Percentiles rank a stretch among this genome's conserved stretches.
These are phyloP conservation scores for Syzygium oleosum DNA, from an alignment of 345 rosid species.

Conservation along the genomic window DNA sequence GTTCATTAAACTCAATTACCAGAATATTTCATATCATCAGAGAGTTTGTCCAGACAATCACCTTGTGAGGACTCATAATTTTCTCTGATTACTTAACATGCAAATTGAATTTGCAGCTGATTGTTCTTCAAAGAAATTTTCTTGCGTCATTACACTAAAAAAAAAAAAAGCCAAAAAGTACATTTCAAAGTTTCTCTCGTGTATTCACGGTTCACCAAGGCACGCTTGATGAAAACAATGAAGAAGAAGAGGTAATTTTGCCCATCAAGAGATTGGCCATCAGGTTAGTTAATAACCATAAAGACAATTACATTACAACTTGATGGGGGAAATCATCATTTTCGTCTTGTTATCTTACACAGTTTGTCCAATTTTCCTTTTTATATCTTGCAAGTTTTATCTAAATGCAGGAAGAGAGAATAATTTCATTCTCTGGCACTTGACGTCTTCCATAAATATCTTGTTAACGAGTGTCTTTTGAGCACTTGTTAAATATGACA, in stretches of 20 bases:
- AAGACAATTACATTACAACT: too few species aligned
- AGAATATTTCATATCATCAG: too few species aligned
- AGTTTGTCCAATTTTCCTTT: background rate
- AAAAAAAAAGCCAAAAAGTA: too few species aligned
- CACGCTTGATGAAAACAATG: background rate
- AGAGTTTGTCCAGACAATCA: too few species aligned
- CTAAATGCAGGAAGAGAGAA: background rate
- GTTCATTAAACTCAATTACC: too few species aligned
- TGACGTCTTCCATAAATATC: rapidly evolving
- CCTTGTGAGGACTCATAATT: too few species aligned
- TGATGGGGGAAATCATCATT: background rate
- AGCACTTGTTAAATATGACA: background rate
- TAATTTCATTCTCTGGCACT: rapidly evolving
- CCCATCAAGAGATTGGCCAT: too few species aligned
- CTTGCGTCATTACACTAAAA: too few species aligned
- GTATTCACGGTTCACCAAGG: background rate
- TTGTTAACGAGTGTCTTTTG: background rate
- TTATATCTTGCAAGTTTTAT: background rate
- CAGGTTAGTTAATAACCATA: too few species aligned
- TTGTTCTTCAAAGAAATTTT: too few species aligned
- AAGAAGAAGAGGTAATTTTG: background rate
- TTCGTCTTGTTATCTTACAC: background rate
- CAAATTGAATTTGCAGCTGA: too few species aligned
- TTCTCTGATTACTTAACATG: too few species aligned
- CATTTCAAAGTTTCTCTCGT: background rate